Evolutionary conservation across 495 filamentous ascomycete genomes (phyloP), one percentile per base, ranked within the genome.

Genomic region (Terfezia boudieri): DNA sequence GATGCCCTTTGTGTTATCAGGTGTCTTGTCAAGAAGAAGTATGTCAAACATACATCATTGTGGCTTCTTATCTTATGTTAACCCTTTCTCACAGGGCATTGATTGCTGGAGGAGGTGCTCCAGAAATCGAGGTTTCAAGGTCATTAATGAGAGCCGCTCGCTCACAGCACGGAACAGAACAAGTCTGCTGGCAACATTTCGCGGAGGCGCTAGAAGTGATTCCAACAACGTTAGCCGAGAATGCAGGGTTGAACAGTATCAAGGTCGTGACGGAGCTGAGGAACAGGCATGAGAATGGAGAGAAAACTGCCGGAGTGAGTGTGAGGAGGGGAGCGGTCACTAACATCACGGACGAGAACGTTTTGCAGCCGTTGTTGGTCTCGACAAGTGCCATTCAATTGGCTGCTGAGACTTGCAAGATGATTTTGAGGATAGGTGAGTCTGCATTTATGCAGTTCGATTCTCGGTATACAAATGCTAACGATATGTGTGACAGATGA

Each of bases 171-270:
- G 92, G 92, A 53, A 95, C 90, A 17, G 90, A 98, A 65, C 78
- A 85, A 36, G 94, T 98, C 63, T 98, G 90, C 75, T 98, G 84
- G 83, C 94, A 94, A 68, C 89, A 87, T 9, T 98, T 98, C 59
- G 90, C 90, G 9, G 92, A 96, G 59, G 90, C 90, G 32, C 82
- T 98, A 74, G 90, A 98, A 71, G 85, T 98, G 8, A 86, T 96
- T 55, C 90, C 90, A 14, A 94, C 88, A 22, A 98, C 90, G 2
- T 76, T 98, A 49, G 90, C 90, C 2, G 90, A 98, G 72, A 98
- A 98, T 60, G 90, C 90, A 0, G 90, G 90, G 37, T 74, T 98
- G 55, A 96, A 95, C 73, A 84, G 81, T 63, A 96, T 98, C 74
- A 92, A 88, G 69, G 92, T 98, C 14, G 90, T 98, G n/a, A 98